These are phyloP conservation scores for Suhomyces yuchorum DNA, from an alignment of 1,139 yeast species.

Conservation along the genomic window DNA sequence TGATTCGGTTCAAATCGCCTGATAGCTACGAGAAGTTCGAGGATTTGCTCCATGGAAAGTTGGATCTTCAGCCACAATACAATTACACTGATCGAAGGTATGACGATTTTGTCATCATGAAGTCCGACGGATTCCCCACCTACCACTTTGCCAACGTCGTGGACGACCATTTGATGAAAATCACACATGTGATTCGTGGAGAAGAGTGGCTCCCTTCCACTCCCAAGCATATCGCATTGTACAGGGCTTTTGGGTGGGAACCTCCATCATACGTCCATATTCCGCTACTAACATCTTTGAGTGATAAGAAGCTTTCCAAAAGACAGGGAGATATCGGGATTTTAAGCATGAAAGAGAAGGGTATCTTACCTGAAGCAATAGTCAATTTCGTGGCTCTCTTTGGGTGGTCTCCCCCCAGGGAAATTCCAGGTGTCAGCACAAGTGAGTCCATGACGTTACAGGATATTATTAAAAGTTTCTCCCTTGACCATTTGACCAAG, in stretches of 20 bases:
- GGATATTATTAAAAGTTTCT: conserved; percentile 53
- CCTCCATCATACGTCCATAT: conserved; percentile 86
- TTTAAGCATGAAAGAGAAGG: conserved; percentile 55
- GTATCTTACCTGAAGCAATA: conserved; percentile 83
- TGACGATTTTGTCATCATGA: conserved; percentile 87
- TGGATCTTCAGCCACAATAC: conserved; percentile 78
- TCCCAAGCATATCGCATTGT: conserved; percentile 88
- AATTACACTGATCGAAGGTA: conserved; percentile 70
- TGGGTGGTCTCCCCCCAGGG: conserved; percentile 89
- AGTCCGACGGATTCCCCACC: conserved; percentile 92
- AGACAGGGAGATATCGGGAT: conserved; percentile 83
- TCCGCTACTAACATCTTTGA: conserved; percentile 74
- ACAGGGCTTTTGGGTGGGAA: conserved; percentile 83
- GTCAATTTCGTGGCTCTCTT: conserved; percentile 84
- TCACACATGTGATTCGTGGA: conserved; percentile 93
- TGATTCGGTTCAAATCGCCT: conserved; percentile 71
- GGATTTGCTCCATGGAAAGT: conserved; percentile 76
- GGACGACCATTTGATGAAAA: conserved; percentile 90
- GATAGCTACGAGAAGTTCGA: conserved; percentile 61
- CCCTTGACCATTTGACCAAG: conserved; percentile 72
- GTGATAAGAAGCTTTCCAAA: conserved; percentile 83
- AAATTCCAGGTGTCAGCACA: conserved; percentile 46
- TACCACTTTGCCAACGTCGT: conserved; percentile 95
- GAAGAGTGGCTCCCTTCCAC: conserved; percentile 98
- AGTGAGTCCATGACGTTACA: conserved; percentile 63